phyloP scores from a whole-genome alignment of 176 grass and related monocot species.

The Carex littledalei region DNA sequence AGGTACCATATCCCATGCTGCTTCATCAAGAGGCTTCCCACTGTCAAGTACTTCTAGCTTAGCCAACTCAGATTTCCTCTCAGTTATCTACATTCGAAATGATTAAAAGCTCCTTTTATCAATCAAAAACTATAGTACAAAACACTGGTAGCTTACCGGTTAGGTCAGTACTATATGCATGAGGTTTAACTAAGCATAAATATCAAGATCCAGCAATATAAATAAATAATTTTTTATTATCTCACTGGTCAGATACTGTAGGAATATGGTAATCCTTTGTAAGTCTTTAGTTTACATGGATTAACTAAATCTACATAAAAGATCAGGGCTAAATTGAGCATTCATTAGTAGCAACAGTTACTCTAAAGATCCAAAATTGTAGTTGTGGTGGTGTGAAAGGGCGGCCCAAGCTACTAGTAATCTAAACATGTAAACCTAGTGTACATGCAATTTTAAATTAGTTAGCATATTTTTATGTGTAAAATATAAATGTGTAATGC shows the following conservation, averaged over 20 bases:
- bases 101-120: not conserved
- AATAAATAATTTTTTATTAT: not conserved
- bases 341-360: not conserved
- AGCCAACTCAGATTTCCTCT: conserved; percentile 78
- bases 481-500: not conserved
- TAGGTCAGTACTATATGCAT: not conserved
- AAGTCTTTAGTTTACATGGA: not conserved
- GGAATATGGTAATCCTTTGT: not conserved
- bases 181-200: not conserved
- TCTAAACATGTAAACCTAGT: not conserved
- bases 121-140: not conserved
- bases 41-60: conserved; percentile 78
- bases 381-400: not conserved
- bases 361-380: not conserved
- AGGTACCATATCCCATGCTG: conserved; percentile 87
- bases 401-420: not conserved
- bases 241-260: not conserved
- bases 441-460: not conserved
- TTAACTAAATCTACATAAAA: not conserved
- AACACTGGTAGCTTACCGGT: not conserved
- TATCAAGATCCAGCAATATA: not conserved
- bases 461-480: not conserved
- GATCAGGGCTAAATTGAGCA: not conserved
- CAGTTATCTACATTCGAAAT: conserved; percentile 49
- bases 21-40: conserved; percentile 97